Evolutionary conservation across 129 eudicot genomes (phyloP).

Genomic region (Flaveria brownii): DNA sequence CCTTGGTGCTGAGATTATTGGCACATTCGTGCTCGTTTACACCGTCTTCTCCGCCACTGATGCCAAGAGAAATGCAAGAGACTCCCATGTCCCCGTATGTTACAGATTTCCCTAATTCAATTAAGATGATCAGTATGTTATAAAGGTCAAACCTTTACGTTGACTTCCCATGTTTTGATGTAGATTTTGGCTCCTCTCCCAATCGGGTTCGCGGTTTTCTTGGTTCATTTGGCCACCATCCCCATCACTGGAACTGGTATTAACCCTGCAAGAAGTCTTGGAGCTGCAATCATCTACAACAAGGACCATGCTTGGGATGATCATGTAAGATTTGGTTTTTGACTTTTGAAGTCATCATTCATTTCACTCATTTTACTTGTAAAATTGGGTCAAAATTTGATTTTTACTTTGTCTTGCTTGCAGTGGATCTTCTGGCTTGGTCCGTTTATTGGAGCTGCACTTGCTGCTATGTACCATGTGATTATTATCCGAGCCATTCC

Average conservation of each 20-base stretch:
- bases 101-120: slow-evolving; percentile 2
- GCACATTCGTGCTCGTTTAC: slow-evolving; percentile 69
- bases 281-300: slow-evolving; percentile 74
- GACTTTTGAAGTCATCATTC: slow-evolving; percentile 8
- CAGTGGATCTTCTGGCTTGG: slow-evolving; percentile 85
- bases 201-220: slow-evolving; percentile 68
- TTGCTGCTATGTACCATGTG: slow-evolving; percentile 63
- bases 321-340: slow-evolving; percentile 39
- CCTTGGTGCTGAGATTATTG: slow-evolving; percentile 75
- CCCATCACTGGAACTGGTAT: slow-evolving; percentile 80
- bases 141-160: neutral
- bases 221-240: slow-evolving; percentile 75
- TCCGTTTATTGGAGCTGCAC: slow-evolving; percentile 69
- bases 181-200: slow-evolving; percentile 77
- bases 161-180: slow-evolving; percentile 21
- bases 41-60: slow-evolving; percentile 74
- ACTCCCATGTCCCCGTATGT: slow-evolving; percentile 77
- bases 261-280: slow-evolving; percentile 76
- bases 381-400: neutral
- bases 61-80: slow-evolving; percentile 79
- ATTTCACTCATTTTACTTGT: slow-evolving; percentile 1
- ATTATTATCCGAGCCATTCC: slow-evolving; percentile 68
- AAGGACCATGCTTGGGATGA: slow-evolving; percentile 70
- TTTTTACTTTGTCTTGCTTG: slow-evolving; percentile 17
- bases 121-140: neutral